A percentile compares a stretch with the other conserved stretches of the same genome.
These are phyloP conservation scores for Coemansia sp. DNA, from an alignment of 192 early-diverging fungal genomes.

Conservation along the genomic window DNA sequence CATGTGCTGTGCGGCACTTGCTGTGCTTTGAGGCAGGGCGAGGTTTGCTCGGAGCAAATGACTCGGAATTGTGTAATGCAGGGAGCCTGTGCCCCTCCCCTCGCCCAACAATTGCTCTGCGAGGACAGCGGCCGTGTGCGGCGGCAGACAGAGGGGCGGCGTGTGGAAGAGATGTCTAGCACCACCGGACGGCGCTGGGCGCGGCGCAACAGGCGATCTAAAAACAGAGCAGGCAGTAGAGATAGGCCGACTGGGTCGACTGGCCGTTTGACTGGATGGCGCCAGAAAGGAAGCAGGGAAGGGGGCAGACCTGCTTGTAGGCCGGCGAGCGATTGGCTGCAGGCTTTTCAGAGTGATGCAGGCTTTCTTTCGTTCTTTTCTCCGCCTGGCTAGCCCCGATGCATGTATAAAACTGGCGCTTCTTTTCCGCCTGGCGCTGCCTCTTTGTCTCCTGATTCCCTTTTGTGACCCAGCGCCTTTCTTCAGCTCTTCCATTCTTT, in stretches of 20 bases:
- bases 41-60: not conserved
- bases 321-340: not conserved
- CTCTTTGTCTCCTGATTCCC: not conserved
- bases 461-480: not conserved
- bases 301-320: not conserved
- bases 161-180: no score
- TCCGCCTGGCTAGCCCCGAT: not conserved
- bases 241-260: no score
- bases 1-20: not conserved
- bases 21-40: not conserved
- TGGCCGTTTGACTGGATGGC: not conserved
- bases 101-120: not conserved
- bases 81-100: not conserved
- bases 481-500: no score
- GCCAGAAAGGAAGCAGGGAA: slow-evolving; percentile 1
- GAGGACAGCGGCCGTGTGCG: no score
- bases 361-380: not conserved
- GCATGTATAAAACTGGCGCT: not conserved
- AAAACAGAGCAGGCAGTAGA: no score
- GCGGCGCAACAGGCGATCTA: not conserved
- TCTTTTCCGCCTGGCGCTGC: not conserved
- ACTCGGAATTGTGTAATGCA: slow-evolving; percentile 2
- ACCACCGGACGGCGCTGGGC: no score
- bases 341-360: not conserved
- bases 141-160: no score